These are phyloP conservation scores for Colletotrichum tofieldiae DNA, from an alignment of 2,329 filamentous ascomycete species.

Conservation along the genomic window DNA sequence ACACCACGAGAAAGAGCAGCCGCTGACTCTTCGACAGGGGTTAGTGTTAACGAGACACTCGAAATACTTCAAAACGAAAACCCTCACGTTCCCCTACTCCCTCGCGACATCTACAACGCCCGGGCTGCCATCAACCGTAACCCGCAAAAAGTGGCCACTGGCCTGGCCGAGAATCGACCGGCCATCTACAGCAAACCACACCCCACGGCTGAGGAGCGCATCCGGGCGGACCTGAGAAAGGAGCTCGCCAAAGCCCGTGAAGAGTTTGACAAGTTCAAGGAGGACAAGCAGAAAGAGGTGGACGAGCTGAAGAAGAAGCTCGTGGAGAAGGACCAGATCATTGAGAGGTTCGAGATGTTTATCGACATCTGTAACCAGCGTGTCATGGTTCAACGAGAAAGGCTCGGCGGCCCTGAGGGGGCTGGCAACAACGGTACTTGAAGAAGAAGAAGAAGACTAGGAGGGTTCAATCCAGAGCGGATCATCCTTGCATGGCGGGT, in stretches of 20 bases:
- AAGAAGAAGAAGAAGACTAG: not conserved
- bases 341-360: slow-evolving; percentile 78
- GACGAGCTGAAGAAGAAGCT: slow-evolving; percentile 72
- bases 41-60: slow-evolving; percentile 77
- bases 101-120: slow-evolving; percentile 78
- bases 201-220: slow-evolving; percentile 75
- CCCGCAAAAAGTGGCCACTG: slow-evolving; percentile 73
- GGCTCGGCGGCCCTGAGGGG: slow-evolving; percentile 53
- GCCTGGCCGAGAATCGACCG: slow-evolving; percentile 72
- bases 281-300: slow-evolving; percentile 72
- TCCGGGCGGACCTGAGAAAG: slow-evolving; percentile 73
- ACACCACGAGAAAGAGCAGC: slow-evolving; percentile 27
- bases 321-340: slow-evolving; percentile 74
- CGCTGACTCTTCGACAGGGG: slow-evolving; percentile 64
- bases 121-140: slow-evolving; percentile 78
- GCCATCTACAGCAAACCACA: slow-evolving; percentile 78
- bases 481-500: slow-evolving; percentile 41
- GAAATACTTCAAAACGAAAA: slow-evolving; percentile 77
- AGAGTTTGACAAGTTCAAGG: slow-evolving; percentile 69
- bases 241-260: slow-evolving; percentile 73
- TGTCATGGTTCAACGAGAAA: slow-evolving; percentile 75
- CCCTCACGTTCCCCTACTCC: slow-evolving; percentile 74
- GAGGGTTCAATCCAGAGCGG: slow-evolving; percentile 2
- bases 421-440: slow-evolving; percentile 25
- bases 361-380: slow-evolving; percentile 79